A percentile compares a stretch with the other conserved stretches of the same genome.
Conservation (phyloP, 2,329 filamentous ascomycete species). For the Colletotrichum filicis region DNA sequence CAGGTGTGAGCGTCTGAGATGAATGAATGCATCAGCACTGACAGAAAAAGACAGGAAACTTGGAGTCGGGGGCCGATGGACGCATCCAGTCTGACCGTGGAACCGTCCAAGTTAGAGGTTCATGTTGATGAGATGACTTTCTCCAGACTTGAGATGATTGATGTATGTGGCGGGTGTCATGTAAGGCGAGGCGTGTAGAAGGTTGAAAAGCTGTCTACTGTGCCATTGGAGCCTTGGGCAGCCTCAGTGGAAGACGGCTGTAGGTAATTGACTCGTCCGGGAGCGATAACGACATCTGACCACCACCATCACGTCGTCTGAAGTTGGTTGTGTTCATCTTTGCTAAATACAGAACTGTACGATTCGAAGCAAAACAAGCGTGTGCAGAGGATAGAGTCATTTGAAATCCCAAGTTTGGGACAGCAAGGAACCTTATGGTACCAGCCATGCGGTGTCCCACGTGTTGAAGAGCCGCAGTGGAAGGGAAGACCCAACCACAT, state of each 20-base stretch:
- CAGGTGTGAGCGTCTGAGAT: neutral
- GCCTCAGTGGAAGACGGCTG: too few species aligned
- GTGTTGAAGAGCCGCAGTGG: slow-evolving; percentile 3
- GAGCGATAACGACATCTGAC: neutral
- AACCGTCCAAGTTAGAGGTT: slow-evolving; percentile 10
- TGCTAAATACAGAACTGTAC: slow-evolving; percentile 24
- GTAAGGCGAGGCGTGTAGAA: neutral
- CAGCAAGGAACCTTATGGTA: neutral
- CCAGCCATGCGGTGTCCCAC: neutral
- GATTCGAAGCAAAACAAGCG: slow-evolving; percentile 24
- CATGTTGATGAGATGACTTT: slow-evolving; percentile 18
- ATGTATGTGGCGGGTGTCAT: neutral
- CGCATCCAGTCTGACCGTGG: slow-evolving; percentile 13
- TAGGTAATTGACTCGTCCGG: neutral
- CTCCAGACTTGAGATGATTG: neutral
- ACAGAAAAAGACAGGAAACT: neutral
- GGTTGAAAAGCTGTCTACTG: neutral
- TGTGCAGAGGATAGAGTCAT: slow-evolving; percentile 13
- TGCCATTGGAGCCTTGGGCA: neutral
- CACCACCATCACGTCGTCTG: slow-evolving; percentile 1
- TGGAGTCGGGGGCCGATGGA: neutral
- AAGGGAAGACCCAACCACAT: slow-evolving; percentile 23
- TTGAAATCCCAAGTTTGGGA: slow-evolving; percentile 5
- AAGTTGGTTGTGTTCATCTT: slow-evolving; percentile 17
- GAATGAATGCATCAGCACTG: neutral